Percentiles rank a stretch among this genome's conserved stretches.
Evolutionary conservation across 495 filamentous ascomycete genomes (phyloP).

Genomic region (Neurospora discreta): DNA sequence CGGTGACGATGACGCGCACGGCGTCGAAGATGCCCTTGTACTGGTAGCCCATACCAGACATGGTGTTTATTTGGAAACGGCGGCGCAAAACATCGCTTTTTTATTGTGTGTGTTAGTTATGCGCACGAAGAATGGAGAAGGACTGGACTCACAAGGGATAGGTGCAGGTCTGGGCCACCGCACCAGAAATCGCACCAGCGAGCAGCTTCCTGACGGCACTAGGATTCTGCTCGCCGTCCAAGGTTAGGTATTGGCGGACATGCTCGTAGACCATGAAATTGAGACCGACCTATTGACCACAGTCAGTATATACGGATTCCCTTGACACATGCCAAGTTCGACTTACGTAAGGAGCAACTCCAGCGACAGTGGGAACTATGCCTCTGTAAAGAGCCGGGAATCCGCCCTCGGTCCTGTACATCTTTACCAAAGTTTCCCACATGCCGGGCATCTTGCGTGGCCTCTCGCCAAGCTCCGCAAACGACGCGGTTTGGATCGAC

Average conservation of each 20-base stretch:
- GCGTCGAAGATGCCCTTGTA: constrained; percentile 84
- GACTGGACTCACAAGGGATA: constrained; percentile 69
- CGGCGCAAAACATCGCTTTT: constrained; percentile 83
- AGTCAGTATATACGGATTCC: constrained; percentile 12
- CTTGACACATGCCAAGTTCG: not conserved
- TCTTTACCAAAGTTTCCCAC: constrained; percentile 69
- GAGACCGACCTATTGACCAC: constrained; percentile 59
- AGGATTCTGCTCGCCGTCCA: constrained; percentile 80
- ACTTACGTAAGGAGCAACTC: constrained; percentile 88
- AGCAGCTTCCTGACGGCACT: constrained; percentile 66
- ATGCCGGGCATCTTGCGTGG: constrained; percentile 74
- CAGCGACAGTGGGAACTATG: constrained; percentile 85
- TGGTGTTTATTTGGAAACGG: constrained; percentile 96
- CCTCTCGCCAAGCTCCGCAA: constrained; percentile 53
- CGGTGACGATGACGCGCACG: constrained; percentile 61
- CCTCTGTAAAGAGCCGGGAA: constrained; percentile 76
- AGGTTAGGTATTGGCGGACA: constrained; percentile 72
- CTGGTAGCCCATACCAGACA: constrained; percentile 96
- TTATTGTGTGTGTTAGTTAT: constrained; percentile 17
- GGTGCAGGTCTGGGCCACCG: constrained; percentile 92
- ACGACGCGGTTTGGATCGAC: constrained; percentile 93
- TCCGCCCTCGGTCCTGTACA: constrained; percentile 90
- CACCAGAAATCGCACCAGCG: constrained; percentile 88
- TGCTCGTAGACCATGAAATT: constrained; percentile 98
- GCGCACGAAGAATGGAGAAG: no score